Evolutionary conservation across 192 early-diverging fungal genomes (phyloP).

Genomic region (Podila epigama): DNA sequence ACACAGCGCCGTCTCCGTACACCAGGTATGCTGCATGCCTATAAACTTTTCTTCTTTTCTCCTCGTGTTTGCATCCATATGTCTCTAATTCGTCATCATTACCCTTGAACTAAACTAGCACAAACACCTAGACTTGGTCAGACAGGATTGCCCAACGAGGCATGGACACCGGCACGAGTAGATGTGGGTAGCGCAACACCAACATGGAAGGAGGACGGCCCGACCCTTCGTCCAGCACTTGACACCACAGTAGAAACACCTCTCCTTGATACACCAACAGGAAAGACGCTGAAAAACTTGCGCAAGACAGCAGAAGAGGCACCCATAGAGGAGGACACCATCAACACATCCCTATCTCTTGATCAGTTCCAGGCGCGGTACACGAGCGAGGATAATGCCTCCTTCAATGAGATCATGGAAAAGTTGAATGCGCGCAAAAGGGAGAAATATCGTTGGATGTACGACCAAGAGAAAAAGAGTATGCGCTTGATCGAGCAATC

Average conservation of each 20-base stretch:
- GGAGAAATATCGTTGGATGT: constrained; percentile 72
- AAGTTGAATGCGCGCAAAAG: constrained; percentile 64
- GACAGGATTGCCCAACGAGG: constrained; percentile 16
- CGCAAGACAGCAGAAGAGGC: neutral
- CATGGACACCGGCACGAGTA: constrained; percentile 44
- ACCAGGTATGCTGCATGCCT: constrained; percentile 17
- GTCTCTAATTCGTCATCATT: neutral
- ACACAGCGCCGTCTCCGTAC: constrained; percentile 28
- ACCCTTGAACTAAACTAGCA: neutral
- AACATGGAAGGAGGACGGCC: constrained; percentile 18
- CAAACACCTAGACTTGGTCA: constrained; percentile 16
- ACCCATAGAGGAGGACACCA: constrained; percentile 14
- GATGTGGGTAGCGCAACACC: constrained; percentile 11
- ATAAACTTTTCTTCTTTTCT: neutral
- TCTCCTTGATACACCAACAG: constrained; percentile 29
- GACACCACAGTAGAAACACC: constrained; percentile 7
- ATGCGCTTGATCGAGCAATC: constrained; percentile 27
- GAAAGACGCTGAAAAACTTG: constrained; percentile 4
- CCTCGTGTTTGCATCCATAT: neutral
- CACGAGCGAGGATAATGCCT: constrained; percentile 86
- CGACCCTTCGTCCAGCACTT: neutral
- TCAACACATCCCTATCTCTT: constrained; percentile 63
- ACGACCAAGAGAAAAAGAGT: constrained; percentile 63
- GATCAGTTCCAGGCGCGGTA: constrained; percentile 78
- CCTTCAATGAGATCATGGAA: constrained; percentile 70